These are phyloP conservation scores for Colletotrichum camelliae DNA, from an alignment of 2,329 filamentous ascomycete species.

Conservation along the genomic window DNA sequence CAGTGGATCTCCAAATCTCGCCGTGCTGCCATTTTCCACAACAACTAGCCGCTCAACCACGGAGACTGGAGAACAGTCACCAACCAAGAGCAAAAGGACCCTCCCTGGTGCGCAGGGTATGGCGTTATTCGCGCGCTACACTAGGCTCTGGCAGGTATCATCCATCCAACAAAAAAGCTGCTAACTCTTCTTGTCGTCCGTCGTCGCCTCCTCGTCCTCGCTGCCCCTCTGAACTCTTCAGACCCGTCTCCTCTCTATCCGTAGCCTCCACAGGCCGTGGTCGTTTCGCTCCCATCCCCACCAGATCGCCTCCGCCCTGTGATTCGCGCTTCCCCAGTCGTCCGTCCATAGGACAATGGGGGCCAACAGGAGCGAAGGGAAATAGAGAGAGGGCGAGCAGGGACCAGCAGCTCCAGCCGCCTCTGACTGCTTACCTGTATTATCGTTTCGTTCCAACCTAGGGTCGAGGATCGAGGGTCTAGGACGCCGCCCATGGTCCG, in stretches of 20 bases:
- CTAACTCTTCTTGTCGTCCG: constrained; percentile 10
- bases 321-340: constrained; percentile 22
- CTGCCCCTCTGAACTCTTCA: constrained; percentile 6
- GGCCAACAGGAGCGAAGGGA: constrained; percentile 11
- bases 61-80: constrained; percentile 16
- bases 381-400: neutral
- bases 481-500: constrained; percentile 3
- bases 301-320: constrained; percentile 19
- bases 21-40: constrained; percentile 22
- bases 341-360: constrained; percentile 1
- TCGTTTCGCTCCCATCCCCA: constrained; percentile 19
- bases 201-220: constrained; percentile 4
- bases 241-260: neutral
- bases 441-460: constrained; percentile 6
- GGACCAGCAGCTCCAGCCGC: constrained; percentile 17
- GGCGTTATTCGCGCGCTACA: constrained; percentile 24
- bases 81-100: constrained; percentile 19
- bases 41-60: constrained; percentile 20
- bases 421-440: constrained; percentile 7
- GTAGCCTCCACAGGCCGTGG: constrained; percentile 16
- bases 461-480: constrained; percentile 12
- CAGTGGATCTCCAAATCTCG: constrained; percentile 21
- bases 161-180: neutral
- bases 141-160: constrained; percentile 2
- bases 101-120: constrained; percentile 17